Conservation (phyloP, 1,284 basidiomycete species). For the Phellinidium pouzarii region DNA sequence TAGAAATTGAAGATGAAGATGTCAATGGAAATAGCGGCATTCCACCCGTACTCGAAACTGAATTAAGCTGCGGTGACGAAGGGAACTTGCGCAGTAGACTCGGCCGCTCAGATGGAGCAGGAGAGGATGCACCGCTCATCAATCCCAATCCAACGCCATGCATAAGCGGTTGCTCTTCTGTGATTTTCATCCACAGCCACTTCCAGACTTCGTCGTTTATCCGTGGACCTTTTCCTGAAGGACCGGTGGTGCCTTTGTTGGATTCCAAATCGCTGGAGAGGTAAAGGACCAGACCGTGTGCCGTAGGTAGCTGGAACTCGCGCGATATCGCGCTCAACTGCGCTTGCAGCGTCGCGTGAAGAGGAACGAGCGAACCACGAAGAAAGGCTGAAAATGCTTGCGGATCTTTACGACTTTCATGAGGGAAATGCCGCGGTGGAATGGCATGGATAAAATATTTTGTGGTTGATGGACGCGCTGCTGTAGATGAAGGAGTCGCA, state of each 20-base stretch:
- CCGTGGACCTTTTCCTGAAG: slow-evolving; percentile 57
- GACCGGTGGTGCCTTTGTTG: slow-evolving; percentile 21
- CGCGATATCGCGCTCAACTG: slow-evolving; percentile 78
- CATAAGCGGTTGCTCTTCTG: slow-evolving; percentile 60
- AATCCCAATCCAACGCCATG: slow-evolving; percentile 36
- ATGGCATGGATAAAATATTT: slow-evolving; percentile 71
- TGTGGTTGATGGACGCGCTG: slow-evolving; percentile 35
- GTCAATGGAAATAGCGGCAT: slow-evolving; percentile 33
- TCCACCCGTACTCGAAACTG: slow-evolving; percentile 22
- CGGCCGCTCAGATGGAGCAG: slow-evolving; percentile 30
- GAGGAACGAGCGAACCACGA: slow-evolving; percentile 68
- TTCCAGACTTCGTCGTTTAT: slow-evolving; percentile 81
- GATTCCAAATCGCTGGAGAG: slow-evolving; percentile 38
- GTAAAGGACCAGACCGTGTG: slow-evolving; percentile 70
- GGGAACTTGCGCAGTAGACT: slow-evolving; percentile 12
- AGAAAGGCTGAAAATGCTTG: slow-evolving; percentile 63
- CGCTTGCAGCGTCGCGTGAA: slow-evolving; percentile 63
- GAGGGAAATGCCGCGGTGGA: slow-evolving; percentile 60
- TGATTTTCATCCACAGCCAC: slow-evolving; percentile 68
- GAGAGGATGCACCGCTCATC: slow-evolving; percentile 36
- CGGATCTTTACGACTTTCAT: slow-evolving; percentile 44
- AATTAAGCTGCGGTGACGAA: slow-evolving; percentile 28
- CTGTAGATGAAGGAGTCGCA: slow-evolving; percentile 26
- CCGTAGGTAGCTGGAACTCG: slow-evolving; percentile 80
- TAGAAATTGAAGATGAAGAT: slow-evolving; percentile 32